Conservation (phyloP, 257 asterid genomes). For the Paraleonurus japonicus region DNA sequence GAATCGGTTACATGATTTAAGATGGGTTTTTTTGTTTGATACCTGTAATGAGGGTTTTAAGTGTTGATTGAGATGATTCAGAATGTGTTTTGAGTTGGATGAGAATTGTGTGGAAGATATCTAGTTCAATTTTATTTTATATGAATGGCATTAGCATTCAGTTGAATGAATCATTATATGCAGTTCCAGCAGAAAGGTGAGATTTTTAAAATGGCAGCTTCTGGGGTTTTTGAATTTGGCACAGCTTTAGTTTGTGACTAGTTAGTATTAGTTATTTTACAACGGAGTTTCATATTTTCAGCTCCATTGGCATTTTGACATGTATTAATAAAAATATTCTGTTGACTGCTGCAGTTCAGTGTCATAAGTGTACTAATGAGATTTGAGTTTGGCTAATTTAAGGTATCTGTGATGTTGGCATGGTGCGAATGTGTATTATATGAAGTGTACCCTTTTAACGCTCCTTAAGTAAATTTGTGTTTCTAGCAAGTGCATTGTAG, state of each 20-base stretch:
- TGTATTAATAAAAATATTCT: slow-evolving; percentile 14
- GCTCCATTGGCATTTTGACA: slow-evolving; percentile 2
- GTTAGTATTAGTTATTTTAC: slow-evolving; percentile 6
- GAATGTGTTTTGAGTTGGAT: slow-evolving; percentile 20
- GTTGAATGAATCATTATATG: slow-evolving; percentile 10
- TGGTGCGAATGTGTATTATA: background rate
- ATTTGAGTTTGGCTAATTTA: background rate
- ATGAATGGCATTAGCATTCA: slow-evolving; percentile 14
- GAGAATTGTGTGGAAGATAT: slow-evolving; percentile 1
- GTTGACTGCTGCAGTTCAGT: background rate
- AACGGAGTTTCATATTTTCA: slow-evolving; percentile 8
- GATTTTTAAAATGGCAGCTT: slow-evolving; percentile 16
- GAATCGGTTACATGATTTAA: slow-evolving; percentile 6
- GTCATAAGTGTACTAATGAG: background rate
- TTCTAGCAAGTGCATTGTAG: slow-evolving; percentile 4
- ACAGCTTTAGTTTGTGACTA: slow-evolving; percentile 1
- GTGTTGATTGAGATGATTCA: slow-evolving; percentile 14
- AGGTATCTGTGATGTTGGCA: slow-evolving; percentile 12
- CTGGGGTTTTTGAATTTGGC: slow-evolving; percentile 14
- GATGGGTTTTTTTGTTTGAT: slow-evolving; percentile 17
- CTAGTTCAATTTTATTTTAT: background rate
- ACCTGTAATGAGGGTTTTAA: slow-evolving; percentile 25
- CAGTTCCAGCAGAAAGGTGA: slow-evolving; percentile 18
- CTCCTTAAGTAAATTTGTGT: slow-evolving; percentile 3
- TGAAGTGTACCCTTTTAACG: background rate